Conservation (phyloP, 192 early-diverging fungal genomes). For the Coemansia sp. region DNA sequence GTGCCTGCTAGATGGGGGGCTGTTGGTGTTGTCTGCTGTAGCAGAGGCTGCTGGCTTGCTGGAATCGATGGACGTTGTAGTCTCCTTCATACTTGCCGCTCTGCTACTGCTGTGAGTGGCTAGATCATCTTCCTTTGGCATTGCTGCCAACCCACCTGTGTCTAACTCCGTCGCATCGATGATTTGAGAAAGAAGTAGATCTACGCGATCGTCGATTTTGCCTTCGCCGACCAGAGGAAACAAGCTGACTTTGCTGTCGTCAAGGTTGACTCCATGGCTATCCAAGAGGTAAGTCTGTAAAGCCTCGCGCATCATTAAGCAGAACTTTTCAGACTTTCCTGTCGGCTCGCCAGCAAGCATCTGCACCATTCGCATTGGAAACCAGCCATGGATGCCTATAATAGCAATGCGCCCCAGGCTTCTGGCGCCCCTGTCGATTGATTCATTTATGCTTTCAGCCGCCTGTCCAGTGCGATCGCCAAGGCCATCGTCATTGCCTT, state of each 20-base stretch:
- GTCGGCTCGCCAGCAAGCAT: slow-evolving; percentile 90
- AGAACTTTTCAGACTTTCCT: slow-evolving; percentile 88
- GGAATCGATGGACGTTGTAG: background rate
- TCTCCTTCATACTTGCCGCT: background rate
- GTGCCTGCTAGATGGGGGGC: slow-evolving; percentile 22
- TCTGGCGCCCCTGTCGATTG: slow-evolving; percentile 27
- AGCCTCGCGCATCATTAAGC: slow-evolving; percentile 81
- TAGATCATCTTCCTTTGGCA: slow-evolving; percentile 8
- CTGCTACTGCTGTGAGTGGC: background rate
- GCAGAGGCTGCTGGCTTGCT: slow-evolving; percentile 4
- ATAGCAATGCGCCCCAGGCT: slow-evolving; percentile 62
- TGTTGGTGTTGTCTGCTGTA: slow-evolving; percentile 4
- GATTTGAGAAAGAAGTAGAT: slow-evolving; percentile 78
- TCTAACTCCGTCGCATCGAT: slow-evolving; percentile 32
- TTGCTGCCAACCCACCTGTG: background rate
- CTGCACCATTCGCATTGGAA: slow-evolving; percentile 73
- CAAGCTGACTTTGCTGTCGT: slow-evolving; percentile 60
- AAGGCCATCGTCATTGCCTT: background rate
- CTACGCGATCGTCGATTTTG: slow-evolving; percentile 84
- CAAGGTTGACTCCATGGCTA: slow-evolving; percentile 54
- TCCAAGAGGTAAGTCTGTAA: slow-evolving; percentile 60
- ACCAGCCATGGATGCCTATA: slow-evolving; percentile 92
- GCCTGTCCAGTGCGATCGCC: background rate
- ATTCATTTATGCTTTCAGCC: slow-evolving; percentile 16
- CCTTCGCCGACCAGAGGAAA: slow-evolving; percentile 94